These are phyloP conservation scores for Lichtheimia hyalospora DNA, from an alignment of 371 early-diverging fungal species.

Conservation along the genomic window DNA sequence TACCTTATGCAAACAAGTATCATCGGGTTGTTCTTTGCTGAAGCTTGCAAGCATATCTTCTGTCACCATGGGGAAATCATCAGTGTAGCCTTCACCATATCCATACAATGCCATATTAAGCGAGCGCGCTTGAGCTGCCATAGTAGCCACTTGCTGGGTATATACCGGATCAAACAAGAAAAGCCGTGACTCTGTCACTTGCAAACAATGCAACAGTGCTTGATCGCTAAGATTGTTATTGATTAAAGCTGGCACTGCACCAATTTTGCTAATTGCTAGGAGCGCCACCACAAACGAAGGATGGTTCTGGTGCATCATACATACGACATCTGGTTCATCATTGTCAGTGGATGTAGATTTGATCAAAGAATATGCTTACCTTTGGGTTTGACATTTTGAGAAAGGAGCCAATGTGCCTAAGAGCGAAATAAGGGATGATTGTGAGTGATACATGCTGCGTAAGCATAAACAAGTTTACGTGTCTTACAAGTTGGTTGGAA, in stretches of 20 bases:
- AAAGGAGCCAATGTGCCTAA: constrained; percentile 13
- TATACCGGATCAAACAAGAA: constrained; percentile 29
- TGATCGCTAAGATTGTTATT: constrained; percentile 26
- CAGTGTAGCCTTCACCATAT: constrained; percentile 24
- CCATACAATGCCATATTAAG: constrained; percentile 14
- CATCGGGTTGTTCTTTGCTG: constrained; percentile 17
- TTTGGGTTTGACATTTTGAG: constrained; percentile 10
- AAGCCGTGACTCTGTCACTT: constrained; percentile 17
- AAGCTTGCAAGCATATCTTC: background rate
- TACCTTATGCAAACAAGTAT: constrained; percentile 19
- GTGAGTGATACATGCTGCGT: no score
- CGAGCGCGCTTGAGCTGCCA: constrained; percentile 2
- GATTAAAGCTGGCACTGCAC: constrained; percentile 29
- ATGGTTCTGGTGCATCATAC: constrained; percentile 34
- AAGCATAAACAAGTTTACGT: background rate
- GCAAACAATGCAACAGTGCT: constrained; percentile 27
- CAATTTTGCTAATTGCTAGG: constrained; percentile 30
- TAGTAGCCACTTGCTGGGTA: constrained; percentile 19
- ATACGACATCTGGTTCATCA: constrained; percentile 24
- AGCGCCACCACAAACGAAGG: constrained; percentile 24
- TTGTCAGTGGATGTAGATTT: constrained; percentile 1
- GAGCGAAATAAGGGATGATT: background rate
- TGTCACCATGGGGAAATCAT: constrained; percentile 1
- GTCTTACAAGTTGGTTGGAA: constrained; percentile 26
- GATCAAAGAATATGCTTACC: background rate